Base-by-base conservation (phyloP, 2,329 filamentous ascomycete genomes). In the Fusarium ambrosium region DNA sequence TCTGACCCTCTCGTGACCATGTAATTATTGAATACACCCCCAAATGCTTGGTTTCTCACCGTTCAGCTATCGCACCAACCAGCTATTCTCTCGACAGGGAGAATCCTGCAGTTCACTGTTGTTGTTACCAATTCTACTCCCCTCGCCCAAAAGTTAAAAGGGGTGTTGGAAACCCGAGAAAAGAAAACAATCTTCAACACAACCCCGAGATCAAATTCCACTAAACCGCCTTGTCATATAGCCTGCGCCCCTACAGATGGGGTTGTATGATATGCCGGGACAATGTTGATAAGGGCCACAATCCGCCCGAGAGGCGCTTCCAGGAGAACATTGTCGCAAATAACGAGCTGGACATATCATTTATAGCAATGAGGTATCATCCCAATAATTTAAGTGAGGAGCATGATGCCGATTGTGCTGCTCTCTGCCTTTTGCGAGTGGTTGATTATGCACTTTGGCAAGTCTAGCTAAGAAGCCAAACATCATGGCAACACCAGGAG, bases 311-410 rank as follows among this genome's bases (percentile, higher is more conserved):
- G 14, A 48, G 22, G 4, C 13, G 4, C 13, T 24, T 16, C 20
- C 13, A 24, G 22, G 24, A 24, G 7, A 4, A 10, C 20, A 4
- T 45, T 9, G 20, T 22, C 20, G 9, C 43, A 45, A 14, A 16
- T 6, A 24, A 8, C 20, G 20, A 45, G 43, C 8, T 16, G 24
- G 14, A 6, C 4, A 45, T 45, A 3, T 45, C 13, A 2, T 45
- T 1, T 24, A 5, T 14, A 22, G 7, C 3, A 45, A 24, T 9
- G 3, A 1, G 10, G 16, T 3, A 16, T 2, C 13, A 10, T 24
- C 1, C 8, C 2, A 16, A 3, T 24, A 24, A 2, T 4, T 9
- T 8, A 4, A 2, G 7, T 16, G 22, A 24, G 13, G 2, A 16
- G 3, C 7, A 16, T 24, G 20, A 16, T 27, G 43, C 9, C 1